Percentiles rank a stretch among this genome's conserved stretches.
These are phyloP conservation scores for Gyrodon lividus DNA, from an alignment of 768 basidiomycete genomes.

Conservation along the genomic window DNA sequence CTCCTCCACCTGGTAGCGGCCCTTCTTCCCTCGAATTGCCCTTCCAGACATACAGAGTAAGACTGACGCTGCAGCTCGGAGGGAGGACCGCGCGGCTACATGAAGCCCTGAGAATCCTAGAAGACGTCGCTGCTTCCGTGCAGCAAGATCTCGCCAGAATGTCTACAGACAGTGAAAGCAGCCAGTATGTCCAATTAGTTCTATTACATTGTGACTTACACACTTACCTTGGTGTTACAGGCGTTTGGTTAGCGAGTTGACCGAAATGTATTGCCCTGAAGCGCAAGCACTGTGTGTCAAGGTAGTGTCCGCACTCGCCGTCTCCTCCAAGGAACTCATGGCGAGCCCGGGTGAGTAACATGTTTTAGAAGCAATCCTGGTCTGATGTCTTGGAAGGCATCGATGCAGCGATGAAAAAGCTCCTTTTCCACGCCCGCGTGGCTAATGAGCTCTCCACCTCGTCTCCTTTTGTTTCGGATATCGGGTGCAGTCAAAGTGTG, in stretches of 20 bases:
- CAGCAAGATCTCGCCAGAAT: conserved; percentile 57
- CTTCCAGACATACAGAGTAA: conserved; percentile 61
- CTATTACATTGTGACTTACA: not conserved
- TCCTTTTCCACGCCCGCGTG: conserved; percentile 50
- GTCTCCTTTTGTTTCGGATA: conserved; percentile 41
- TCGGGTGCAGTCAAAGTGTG: conserved; percentile 42
- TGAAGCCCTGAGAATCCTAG: conserved; percentile 54
- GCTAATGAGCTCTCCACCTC: conserved; percentile 47
- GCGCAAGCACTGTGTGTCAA: conserved; percentile 47
- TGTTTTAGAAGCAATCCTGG: not conserved
- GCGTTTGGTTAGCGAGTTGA: conserved; percentile 41
- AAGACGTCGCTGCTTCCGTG: conserved; percentile 55
- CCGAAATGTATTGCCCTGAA: conserved; percentile 46
- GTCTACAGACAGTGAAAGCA: conserved; percentile 39
- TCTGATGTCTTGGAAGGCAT: conserved; percentile 14
- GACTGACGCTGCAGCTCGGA: conserved; percentile 60
- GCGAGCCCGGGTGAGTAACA: conserved; percentile 36
- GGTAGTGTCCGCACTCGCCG: conserved; percentile 42
- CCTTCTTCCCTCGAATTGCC: conserved; percentile 38
- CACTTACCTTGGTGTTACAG: conserved; percentile 28
- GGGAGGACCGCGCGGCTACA: conserved; percentile 65
- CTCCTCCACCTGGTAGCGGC: conserved; percentile 39
- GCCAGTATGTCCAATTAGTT: conserved; percentile 38
- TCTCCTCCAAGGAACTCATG: conserved; percentile 31
- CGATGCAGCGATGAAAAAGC: conserved; percentile 24